phyloP scores from a whole-genome alignment of 768 basidiomycete genomes.

The Xerocomellus dryophilus region DNA sequence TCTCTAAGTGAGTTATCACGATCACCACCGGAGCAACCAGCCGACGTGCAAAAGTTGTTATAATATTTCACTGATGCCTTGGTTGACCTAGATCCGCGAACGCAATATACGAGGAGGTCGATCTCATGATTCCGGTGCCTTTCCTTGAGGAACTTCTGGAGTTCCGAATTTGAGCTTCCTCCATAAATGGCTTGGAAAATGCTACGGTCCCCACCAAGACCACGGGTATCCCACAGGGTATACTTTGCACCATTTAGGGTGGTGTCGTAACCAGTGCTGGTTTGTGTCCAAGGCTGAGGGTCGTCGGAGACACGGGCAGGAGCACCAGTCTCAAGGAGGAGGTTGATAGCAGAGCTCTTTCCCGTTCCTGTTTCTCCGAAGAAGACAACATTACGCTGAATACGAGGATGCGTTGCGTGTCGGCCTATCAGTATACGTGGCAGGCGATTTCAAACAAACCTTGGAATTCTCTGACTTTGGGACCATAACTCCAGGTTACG shows the following conservation, averaged over 20 bases:
- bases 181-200: slow-evolving; percentile 11
- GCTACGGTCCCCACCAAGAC: slow-evolving; percentile 31
- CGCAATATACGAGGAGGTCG: slow-evolving; percentile 39
- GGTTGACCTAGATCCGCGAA: slow-evolving; percentile 35
- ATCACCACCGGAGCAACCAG: slow-evolving; percentile 36
- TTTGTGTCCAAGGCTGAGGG: slow-evolving; percentile 19
- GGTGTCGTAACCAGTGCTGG: background rate
- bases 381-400: slow-evolving; percentile 19
- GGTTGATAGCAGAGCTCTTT: slow-evolving; percentile 30
- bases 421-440: background rate
- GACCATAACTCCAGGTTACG: background rate
- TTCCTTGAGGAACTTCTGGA: slow-evolving; percentile 22
- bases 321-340: slow-evolving; percentile 11
- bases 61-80: slow-evolving; percentile 31
- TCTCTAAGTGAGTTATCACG: slow-evolving; percentile 38
- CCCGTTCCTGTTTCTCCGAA: slow-evolving; percentile 25
- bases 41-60: slow-evolving; percentile 35
- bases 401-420: background rate
- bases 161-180: slow-evolving; percentile 10
- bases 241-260: slow-evolving; percentile 1
- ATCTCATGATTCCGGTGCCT: slow-evolving; percentile 28
- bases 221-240: slow-evolving; percentile 37
- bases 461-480: background rate
- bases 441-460: slow-evolving; percentile 9
- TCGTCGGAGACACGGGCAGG: slow-evolving; percentile 10